Evolutionary conservation across 1,284 basidiomycete species (phyloP).

Genomic region (Phenoliferia sp.): DNA sequence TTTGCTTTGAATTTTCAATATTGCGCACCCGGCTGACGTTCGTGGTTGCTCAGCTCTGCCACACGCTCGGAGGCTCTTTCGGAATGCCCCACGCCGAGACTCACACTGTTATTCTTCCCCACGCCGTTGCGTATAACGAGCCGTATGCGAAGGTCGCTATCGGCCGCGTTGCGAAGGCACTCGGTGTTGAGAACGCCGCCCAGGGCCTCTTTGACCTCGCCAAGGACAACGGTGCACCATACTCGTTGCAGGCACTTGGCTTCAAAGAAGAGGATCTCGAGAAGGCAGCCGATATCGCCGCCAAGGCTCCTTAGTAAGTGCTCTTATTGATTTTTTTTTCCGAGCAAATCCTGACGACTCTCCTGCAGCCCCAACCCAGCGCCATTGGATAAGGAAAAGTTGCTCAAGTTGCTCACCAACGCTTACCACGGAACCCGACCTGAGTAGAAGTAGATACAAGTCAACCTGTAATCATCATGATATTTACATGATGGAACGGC

Average conservation of each 20-base stretch:
- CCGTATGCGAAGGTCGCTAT: conserved; percentile 44
- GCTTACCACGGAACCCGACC: conserved; percentile 33
- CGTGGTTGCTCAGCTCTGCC: not conserved
- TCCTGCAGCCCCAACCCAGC: conserved; percentile 5
- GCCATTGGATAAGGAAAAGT: conserved; percentile 20
- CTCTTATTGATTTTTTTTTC: not conserved
- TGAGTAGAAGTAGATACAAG: no score
- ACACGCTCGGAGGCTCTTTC: conserved; percentile 45
- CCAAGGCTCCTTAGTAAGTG: conserved; percentile 44
- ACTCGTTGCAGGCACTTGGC: conserved; percentile 45
- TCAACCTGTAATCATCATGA: no score
- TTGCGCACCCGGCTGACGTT: not conserved
- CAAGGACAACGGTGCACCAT: conserved; percentile 45
- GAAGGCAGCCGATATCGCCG: conserved; percentile 47
- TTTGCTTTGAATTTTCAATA: no score
- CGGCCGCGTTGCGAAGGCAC: conserved; percentile 42
- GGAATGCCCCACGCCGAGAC: conserved; percentile 50
- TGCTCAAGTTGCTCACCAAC: conserved; percentile 38
- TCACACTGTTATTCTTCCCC: conserved; percentile 50
- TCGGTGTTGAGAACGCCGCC: conserved; percentile 41
- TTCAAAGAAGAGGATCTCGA: conserved; percentile 50
- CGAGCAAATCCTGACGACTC: not conserved
- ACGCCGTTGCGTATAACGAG: conserved; percentile 49
- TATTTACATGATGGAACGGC: no score
- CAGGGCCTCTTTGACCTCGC: conserved; percentile 47